Conservation (phyloP, 2,329 filamentous ascomycete genomes). For the Dactylellina cionopaga region DNA sequence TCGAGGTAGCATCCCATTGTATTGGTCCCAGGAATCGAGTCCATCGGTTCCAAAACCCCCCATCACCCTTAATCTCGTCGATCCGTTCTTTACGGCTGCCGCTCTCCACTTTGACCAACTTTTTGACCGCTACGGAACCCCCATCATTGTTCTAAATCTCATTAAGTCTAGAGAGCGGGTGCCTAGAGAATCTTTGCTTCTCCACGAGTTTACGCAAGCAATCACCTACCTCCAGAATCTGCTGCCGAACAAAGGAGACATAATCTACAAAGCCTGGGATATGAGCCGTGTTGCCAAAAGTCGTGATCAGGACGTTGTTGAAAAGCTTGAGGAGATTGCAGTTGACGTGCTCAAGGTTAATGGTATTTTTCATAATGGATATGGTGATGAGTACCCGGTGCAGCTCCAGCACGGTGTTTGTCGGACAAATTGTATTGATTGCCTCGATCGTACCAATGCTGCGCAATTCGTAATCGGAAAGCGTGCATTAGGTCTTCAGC, state of each 20-base stretch:
- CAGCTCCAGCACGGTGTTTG: conserved; percentile 89
- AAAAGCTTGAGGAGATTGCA: conserved; percentile 86
- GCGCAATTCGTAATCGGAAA: conserved; percentile 98
- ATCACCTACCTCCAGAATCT: conserved; percentile 95
- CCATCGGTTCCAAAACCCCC: conserved; percentile 96
- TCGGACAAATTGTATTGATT: conserved; percentile 97
- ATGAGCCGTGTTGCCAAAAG: conserved; percentile 97
- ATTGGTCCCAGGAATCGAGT: conserved; percentile 96
- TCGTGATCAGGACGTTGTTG: conserved; percentile 92
- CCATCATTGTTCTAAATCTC: conserved; percentile 89
- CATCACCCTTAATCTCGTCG: conserved; percentile 85
- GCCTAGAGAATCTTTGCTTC: conserved; percentile 88
- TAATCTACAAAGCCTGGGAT: conserved; percentile 95
- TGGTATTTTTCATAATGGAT: conserved; percentile 94
- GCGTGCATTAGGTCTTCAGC: conserved; percentile 86
- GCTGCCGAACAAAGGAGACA: conserved; percentile 81
- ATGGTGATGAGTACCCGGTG: conserved; percentile 72
- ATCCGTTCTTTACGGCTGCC: conserved; percentile 93
- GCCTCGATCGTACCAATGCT: conserved; percentile 94
- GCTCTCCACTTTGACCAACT: conserved; percentile 94
- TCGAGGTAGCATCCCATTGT: conserved; percentile 91
- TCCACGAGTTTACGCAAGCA: conserved; percentile 86
- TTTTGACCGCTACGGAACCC: conserved; percentile 90
- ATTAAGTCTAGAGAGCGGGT: conserved; percentile 89
- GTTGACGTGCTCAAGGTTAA: conserved; percentile 86